phyloP scores from a whole-genome alignment of 1,139 yeast genomes.

The Zygoascus hellenicus region DNA sequence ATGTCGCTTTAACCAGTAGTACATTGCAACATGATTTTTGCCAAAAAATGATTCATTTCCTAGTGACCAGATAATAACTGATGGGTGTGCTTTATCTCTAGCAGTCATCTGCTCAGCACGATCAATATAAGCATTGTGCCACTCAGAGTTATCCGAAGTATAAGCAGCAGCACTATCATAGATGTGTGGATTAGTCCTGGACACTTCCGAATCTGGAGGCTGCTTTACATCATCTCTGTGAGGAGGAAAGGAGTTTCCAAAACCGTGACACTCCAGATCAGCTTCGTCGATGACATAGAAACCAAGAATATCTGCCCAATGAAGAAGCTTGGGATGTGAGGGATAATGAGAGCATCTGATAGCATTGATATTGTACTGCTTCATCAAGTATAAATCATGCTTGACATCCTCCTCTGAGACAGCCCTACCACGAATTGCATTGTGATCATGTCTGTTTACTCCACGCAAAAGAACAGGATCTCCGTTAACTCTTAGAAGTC shows the following conservation, averaged over 20 bases:
- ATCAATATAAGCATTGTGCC: conserved; percentile 34
- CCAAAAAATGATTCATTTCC: conserved; percentile 37
- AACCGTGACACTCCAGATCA: conserved; percentile 37
- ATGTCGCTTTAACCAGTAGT: conserved; percentile 23
- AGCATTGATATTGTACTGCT: conserved; percentile 34
- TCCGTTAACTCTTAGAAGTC: conserved; percentile 32
- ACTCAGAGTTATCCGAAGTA: conserved; percentile 31
- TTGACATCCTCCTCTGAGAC: conserved; percentile 32
- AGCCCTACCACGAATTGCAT: conserved; percentile 33
- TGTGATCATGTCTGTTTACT: conserved; percentile 36
- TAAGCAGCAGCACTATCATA: conserved; percentile 16
- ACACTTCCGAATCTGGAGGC: conserved; percentile 3
- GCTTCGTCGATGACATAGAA: conserved; percentile 38
- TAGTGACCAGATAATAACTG: conserved; percentile 35
- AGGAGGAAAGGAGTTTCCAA: conserved; percentile 15
- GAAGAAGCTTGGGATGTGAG: conserved; percentile 20
- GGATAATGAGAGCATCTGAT: conserved; percentile 37
- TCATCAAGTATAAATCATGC: conserved; percentile 33
- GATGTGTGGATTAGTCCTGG: conserved; percentile 15
- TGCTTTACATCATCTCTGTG: conserved; percentile 2
- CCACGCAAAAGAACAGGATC: conserved; percentile 31
- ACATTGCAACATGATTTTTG: conserved; percentile 32
- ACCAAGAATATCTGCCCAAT: conserved; percentile 29
- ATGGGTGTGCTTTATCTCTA: conserved; percentile 35
- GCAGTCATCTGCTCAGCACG: conserved; percentile 31